Conservation (phyloP, 139 green algal genomes). For the Volvox africanus region DNA sequence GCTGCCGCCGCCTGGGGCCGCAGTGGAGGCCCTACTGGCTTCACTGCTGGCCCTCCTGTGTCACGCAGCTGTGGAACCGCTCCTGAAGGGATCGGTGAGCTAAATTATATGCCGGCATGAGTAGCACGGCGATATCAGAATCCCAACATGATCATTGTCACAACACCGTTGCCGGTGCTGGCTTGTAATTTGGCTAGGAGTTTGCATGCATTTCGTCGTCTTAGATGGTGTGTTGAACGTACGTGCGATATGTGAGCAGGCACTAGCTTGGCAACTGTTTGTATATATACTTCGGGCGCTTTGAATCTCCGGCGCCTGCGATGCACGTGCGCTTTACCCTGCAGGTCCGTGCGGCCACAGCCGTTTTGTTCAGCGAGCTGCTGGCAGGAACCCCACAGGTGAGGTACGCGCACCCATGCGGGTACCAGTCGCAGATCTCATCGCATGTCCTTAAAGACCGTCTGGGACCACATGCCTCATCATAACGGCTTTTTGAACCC, state of each 20-base stretch:
- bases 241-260: background rate
- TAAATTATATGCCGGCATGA: too few species aligned
- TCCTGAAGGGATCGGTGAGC: background rate
- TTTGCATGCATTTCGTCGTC: too few species aligned
- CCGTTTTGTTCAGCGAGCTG: slow-evolving; percentile 18
- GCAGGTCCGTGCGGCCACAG: slow-evolving; percentile 14
- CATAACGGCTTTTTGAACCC: too few species aligned
- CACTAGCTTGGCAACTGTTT: background rate
- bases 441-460: too few species aligned
- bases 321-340: background rate
- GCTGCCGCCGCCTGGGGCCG: background rate
- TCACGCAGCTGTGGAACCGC: background rate
- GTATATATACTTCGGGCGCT: background rate
- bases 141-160: too few species aligned
- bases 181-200: too few species aligned
- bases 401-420: background rate
- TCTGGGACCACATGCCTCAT: too few species aligned
- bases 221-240: too few species aligned
- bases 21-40: background rate
- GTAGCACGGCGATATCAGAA: too few species aligned
- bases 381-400: background rate
- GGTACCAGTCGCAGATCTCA: too few species aligned
- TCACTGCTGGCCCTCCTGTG: background rate
- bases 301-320: background rate
- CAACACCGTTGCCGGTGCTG: too few species aligned